phyloP scores from a whole-genome alignment of 345 rosid species.

The Camelina laxa region DNA sequence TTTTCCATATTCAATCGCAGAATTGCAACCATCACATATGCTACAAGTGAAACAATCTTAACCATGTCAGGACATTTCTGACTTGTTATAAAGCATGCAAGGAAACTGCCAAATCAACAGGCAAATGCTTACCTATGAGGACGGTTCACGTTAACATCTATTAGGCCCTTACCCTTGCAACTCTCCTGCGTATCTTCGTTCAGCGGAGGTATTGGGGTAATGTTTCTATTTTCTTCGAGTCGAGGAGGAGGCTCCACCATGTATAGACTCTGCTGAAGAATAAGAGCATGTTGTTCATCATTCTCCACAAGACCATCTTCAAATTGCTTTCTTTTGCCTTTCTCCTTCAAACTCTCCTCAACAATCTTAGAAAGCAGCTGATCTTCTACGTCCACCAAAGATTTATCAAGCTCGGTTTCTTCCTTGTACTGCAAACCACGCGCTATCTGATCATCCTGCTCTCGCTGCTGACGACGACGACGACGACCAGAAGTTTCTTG shows the following conservation, averaged over 20 bases:
- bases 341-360: conserved; percentile 40
- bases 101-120: conserved; percentile 12
- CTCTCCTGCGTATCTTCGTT: conserved; percentile 35
- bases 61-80: conserved; percentile 4
- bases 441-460: conserved; percentile 16
- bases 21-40: conserved; percentile 68
- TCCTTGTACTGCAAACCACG: conserved; percentile 14
- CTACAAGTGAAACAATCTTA: conserved; percentile 45
- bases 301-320: conserved; percentile 61
- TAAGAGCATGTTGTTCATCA: conserved; percentile 71
- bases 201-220: not conserved
- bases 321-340: conserved; percentile 35
- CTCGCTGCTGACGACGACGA: conserved; percentile 9
- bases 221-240: not conserved
- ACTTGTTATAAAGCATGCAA: not conserved
- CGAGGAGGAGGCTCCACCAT: conserved; percentile 50
- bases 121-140: conserved; percentile 23
- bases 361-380: conserved; percentile 31
- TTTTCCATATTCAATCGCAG: conserved; percentile 55
- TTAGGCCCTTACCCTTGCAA: conserved; percentile 28
- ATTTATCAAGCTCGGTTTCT: not conserved
- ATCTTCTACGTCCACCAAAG: conserved; percentile 17
- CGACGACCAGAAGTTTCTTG: not conserved
- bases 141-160: conserved; percentile 6
- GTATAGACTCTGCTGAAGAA: conserved; percentile 64